A percentile compares a stretch with the other conserved stretches of the same genome.
phyloP scores from a whole-genome alignment of 1,284 basidiomycete genomes.

The Ustilago sp. region DNA sequence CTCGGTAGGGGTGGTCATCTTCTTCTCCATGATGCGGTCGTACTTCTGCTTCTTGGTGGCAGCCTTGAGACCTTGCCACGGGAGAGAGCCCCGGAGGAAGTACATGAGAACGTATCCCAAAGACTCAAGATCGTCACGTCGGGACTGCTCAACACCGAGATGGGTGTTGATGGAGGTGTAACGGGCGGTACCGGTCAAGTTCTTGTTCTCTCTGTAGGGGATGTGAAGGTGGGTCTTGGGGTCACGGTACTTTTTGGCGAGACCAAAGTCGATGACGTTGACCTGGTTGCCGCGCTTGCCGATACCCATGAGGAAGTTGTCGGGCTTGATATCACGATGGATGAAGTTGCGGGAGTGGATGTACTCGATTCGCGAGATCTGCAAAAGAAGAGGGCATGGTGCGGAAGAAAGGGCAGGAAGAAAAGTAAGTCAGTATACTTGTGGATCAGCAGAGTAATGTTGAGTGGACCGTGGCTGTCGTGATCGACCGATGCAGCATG shows the following conservation, averaged over 20 bases:
- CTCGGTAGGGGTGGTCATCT: slow-evolving; percentile 70
- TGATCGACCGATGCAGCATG: not conserved
- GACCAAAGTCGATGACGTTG: slow-evolving; percentile 98
- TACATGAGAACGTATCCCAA: slow-evolving; percentile 70
- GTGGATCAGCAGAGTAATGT: not conserved
- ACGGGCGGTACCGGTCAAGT: slow-evolving; percentile 96
- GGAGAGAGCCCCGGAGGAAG: slow-evolving; percentile 69
- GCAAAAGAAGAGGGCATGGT: slow-evolving; percentile 12
- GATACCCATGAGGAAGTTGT: slow-evolving; percentile 99
- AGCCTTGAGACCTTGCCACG: slow-evolving; percentile 69
- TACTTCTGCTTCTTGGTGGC: slow-evolving; percentile 70
- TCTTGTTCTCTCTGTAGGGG: slow-evolving; percentile 99
- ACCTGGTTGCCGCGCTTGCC: slow-evolving; percentile 99
- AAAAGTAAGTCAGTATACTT: slow-evolving; percentile 10
- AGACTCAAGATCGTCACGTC: slow-evolving; percentile 68
- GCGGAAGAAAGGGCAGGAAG: not conserved
- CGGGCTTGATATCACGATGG: slow-evolving; percentile 98
- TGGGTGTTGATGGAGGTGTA: slow-evolving; percentile 99
- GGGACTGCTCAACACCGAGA: slow-evolving; percentile 79
- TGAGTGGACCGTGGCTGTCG: not conserved
- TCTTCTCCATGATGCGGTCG: slow-evolving; percentile 70
- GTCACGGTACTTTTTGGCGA: slow-evolving; percentile 99
- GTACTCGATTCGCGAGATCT: slow-evolving; percentile 99
- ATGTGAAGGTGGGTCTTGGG: slow-evolving; percentile 99
- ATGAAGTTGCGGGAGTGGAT: slow-evolving; percentile 99